Evolutionary conservation across 2,329 filamentous ascomycete species (phyloP).

Genomic region (Cladosporium sp.): DNA sequence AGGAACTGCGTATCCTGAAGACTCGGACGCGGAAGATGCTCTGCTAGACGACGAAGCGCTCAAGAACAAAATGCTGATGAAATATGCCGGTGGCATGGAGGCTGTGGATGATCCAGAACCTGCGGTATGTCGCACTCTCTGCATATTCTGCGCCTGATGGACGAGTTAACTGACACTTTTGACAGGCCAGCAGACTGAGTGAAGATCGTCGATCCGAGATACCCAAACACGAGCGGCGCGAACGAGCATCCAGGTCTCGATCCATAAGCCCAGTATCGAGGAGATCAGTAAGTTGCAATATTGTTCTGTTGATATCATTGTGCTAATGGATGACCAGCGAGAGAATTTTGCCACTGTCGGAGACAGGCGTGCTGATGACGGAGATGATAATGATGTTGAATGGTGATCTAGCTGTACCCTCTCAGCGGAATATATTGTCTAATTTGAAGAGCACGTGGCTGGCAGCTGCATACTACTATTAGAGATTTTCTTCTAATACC

Average conservation of each 20-base stretch:
- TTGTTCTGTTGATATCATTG: not conserved
- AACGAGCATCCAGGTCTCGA: not conserved
- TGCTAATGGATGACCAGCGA: not conserved
- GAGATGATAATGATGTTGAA: not conserved
- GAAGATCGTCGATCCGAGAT: not conserved
- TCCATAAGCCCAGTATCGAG: not conserved
- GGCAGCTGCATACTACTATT: not conserved
- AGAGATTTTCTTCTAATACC: not conserved
- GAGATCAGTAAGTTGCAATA: not conserved
- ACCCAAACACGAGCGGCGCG: not conserved
- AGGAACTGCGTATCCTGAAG: not conserved
- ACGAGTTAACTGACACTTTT: not conserved
- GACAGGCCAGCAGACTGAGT: not conserved
- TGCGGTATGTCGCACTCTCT: not conserved
- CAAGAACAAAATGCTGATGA: constrained; percentile 16
- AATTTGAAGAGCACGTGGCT: not conserved
- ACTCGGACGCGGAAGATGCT: constrained; percentile 12
- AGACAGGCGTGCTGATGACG: not conserved
- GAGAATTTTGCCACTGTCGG: not conserved
- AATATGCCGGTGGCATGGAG: not conserved
- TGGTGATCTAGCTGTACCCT: not conserved
- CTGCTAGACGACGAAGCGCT: constrained; percentile 9
- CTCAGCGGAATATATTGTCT: not conserved
- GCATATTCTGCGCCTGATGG: not conserved
- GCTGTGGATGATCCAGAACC: not conserved